Evolutionary conservation across 2,329 filamentous ascomycete genomes (phyloP).

Genomic region (Aspergillus flavus): DNA sequence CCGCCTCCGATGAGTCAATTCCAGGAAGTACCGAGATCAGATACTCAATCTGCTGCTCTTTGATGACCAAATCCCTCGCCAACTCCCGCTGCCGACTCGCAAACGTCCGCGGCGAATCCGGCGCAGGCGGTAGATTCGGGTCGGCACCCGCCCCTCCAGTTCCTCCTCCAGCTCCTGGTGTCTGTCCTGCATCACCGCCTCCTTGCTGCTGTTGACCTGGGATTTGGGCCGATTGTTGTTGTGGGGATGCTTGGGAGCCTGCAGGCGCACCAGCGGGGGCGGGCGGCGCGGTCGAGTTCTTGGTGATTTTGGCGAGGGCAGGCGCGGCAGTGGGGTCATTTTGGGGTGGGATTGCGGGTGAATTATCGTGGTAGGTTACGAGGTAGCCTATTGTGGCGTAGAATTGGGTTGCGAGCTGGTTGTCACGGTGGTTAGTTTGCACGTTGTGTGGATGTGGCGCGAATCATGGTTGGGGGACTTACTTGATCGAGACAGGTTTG

Average conservation of each 20-base stretch:
- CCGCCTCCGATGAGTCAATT: slow-evolving; percentile 46
- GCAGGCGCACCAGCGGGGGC: slow-evolving; percentile 32
- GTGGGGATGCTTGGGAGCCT: slow-evolving; percentile 22
- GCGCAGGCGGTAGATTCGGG: slow-evolving; percentile 37
- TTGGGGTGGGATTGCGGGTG: slow-evolving; percentile 37
- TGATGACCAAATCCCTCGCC: slow-evolving; percentile 52
- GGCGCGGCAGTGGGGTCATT: slow-evolving; percentile 38
- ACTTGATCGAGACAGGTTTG: slow-evolving; percentile 55
- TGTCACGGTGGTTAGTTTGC: slow-evolving; percentile 8
- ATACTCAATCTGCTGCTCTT: slow-evolving; percentile 55
- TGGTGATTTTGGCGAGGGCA: slow-evolving; percentile 44
- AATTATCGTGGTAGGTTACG: slow-evolving; percentile 49
- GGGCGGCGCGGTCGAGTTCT: slow-evolving; percentile 40
- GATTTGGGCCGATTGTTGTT: slow-evolving; percentile 18
- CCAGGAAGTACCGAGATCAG: slow-evolving; percentile 50
- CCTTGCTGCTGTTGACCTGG: slow-evolving; percentile 13
- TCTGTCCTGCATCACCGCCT: slow-evolving; percentile 16
- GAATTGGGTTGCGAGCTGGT: slow-evolving; percentile 53
- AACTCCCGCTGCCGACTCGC: slow-evolving; percentile 49
- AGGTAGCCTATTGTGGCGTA: slow-evolving; percentile 54
- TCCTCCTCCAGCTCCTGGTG: slow-evolving; percentile 21
- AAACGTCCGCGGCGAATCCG: slow-evolving; percentile 47
- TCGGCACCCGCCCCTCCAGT: slow-evolving; percentile 31
- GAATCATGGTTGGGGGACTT: slow-evolving; percentile 4
- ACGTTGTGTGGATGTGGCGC: neutral